These are phyloP conservation scores for Sporopachydermia cereana DNA, from an alignment of 1,139 yeast species.

Conservation along the genomic window DNA sequence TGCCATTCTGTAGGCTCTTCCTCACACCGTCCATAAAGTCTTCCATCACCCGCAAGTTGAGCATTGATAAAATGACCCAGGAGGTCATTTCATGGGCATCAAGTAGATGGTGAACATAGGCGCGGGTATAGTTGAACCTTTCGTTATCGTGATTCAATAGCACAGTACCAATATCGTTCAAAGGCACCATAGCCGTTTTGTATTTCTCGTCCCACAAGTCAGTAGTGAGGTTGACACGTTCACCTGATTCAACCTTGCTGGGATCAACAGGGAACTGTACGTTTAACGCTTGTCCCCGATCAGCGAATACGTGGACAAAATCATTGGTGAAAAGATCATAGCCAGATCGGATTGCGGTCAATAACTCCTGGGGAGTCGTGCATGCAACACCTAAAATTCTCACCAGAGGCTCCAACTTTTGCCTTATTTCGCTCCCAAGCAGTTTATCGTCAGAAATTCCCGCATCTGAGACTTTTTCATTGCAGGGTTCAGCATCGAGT, in stretches of 20 bases:
- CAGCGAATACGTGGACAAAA: slow-evolving; percentile 21
- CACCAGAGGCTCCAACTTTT: slow-evolving; percentile 12
- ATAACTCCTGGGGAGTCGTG: slow-evolving; percentile 24
- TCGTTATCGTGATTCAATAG: slow-evolving; percentile 13
- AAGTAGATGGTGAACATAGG: slow-evolving; percentile 30
- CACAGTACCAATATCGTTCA: slow-evolving; percentile 14
- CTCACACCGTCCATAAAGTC: slow-evolving; percentile 24
- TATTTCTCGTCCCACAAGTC: slow-evolving; percentile 24
- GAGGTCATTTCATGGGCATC: slow-evolving; percentile 32
- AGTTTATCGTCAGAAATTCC: not conserved
- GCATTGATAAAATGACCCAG: slow-evolving; percentile 28
- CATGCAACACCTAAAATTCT: slow-evolving; percentile 18
- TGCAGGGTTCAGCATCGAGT: not conserved
- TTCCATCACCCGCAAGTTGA: slow-evolving; percentile 22
- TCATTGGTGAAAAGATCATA: slow-evolving; percentile 25
- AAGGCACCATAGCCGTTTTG: slow-evolving; percentile 19
- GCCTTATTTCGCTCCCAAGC: not conserved
- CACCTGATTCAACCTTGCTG: slow-evolving; percentile 9
- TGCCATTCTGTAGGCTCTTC: slow-evolving; percentile 19
- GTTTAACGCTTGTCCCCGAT: slow-evolving; percentile 26
- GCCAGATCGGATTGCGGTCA: slow-evolving; percentile 22
- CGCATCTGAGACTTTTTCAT: not conserved
- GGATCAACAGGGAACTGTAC: slow-evolving; percentile 10
- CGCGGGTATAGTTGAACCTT: slow-evolving; percentile 23
- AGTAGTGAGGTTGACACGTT: slow-evolving; percentile 15